Percentiles rank a stretch among this genome's conserved stretches.
Conservation (phyloP, 164 flowering plant species). For the Annona squamosa region DNA sequence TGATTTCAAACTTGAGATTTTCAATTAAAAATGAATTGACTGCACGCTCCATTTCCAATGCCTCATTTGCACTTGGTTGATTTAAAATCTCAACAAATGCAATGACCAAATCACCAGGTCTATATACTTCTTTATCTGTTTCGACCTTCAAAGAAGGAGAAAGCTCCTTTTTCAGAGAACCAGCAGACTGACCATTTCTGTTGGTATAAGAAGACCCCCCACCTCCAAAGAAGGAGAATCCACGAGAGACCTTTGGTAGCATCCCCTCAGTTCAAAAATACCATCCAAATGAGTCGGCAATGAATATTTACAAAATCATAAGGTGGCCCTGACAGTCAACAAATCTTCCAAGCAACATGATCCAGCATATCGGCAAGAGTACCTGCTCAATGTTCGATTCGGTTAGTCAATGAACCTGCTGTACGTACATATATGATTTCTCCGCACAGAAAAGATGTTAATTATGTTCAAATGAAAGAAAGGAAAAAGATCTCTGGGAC, state of each 20-base stretch:
- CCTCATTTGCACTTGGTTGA: conserved; percentile 12
- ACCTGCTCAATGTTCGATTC: conserved; percentile 1
- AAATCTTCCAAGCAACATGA: not conserved
- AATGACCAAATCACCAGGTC: conserved; percentile 69
- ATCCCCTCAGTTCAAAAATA: conserved; percentile 17
- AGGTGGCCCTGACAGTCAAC: not conserved
- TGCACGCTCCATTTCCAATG: conserved; percentile 6
- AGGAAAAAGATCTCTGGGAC: not conserved
- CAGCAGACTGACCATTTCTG: conserved; percentile 4
- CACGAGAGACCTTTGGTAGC: conserved; percentile 24
- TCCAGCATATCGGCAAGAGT: not conserved
- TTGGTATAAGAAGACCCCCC: conserved; percentile 24
- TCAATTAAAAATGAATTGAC: conserved; percentile 50
- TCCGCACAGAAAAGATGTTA: not conserved
- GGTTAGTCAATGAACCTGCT: not conserved
- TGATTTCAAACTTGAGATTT: conserved; percentile 58
- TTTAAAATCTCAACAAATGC: conserved; percentile 50
- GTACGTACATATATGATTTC: too few relatives aligned
- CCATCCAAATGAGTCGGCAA: conserved; percentile 6
- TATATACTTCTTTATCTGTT: conserved; percentile 67
- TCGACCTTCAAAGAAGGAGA: conserved; percentile 45
- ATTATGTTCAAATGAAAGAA: not conserved
- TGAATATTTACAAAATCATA: not conserved
- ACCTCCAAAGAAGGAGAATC: conserved; percentile 57
- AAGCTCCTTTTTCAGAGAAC: conserved; percentile 10